A percentile compares a stretch with the other conserved stretches of the same genome.
Conservation (phyloP, 441 rosid genomes). For the Arabidopsis lyrata region DNA sequence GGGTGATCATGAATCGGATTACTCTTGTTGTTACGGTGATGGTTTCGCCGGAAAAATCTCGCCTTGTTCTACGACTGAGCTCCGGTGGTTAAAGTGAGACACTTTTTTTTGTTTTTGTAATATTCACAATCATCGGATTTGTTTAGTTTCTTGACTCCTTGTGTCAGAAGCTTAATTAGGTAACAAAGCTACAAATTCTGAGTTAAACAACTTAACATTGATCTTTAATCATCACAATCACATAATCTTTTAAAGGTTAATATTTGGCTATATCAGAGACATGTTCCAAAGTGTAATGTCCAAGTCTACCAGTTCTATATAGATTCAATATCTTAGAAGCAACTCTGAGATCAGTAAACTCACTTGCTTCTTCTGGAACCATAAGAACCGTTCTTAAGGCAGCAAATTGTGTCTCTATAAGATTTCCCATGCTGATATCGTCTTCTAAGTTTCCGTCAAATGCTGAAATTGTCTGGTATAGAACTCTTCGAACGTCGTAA, state of each 20-base stretch:
- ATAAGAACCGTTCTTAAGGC: slow-evolving; percentile 53
- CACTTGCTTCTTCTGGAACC: slow-evolving; percentile 46
- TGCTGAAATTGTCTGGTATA: slow-evolving; percentile 55
- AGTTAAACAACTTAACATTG: slow-evolving; percentile 1
- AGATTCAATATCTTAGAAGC: slow-evolving; percentile 67
- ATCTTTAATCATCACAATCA: background rate
- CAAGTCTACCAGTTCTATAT: slow-evolving; percentile 75
- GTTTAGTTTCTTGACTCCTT: background rate
- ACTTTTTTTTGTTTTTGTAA: background rate
- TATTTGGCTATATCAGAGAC: slow-evolving; percentile 19
- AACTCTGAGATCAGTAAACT: slow-evolving; percentile 50
- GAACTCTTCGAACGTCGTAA: slow-evolving; percentile 55
- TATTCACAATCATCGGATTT: background rate
- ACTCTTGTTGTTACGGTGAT: slow-evolving; percentile 77
- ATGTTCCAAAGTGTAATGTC: slow-evolving; percentile 62
- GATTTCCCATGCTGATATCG: slow-evolving; percentile 50
- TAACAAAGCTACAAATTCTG: slow-evolving; percentile 9
- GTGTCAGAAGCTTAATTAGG: background rate
- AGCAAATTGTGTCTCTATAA: slow-evolving; percentile 53
- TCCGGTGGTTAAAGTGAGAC: slow-evolving; percentile 77
- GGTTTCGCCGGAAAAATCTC: slow-evolving; percentile 78
- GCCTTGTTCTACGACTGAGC: slow-evolving; percentile 79
- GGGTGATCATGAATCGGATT: slow-evolving; percentile 76
- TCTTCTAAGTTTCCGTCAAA: slow-evolving; percentile 46
- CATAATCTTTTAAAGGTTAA: background rate